Conservation (phyloP, 306 rosid species). For the Echinosophora koreensis region DNA sequence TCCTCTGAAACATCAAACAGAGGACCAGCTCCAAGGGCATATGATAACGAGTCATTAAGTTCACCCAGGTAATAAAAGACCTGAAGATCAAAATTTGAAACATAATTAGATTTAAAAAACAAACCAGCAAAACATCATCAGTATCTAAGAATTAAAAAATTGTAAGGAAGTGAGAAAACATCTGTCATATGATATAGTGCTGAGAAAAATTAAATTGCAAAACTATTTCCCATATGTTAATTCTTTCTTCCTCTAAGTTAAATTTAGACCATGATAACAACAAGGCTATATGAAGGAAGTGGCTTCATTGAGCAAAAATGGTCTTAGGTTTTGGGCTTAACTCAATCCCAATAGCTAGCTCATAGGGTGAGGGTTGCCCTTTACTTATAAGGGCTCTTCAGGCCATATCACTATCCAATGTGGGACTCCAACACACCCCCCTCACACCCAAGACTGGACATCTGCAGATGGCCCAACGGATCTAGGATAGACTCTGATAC, state of each 20-base stretch:
- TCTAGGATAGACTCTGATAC: too few relatives aligned
- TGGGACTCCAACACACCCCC: too few relatives aligned
- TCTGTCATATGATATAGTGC: conserved; percentile 14
- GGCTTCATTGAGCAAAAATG: conserved; percentile 10
- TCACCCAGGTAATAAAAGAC: conserved; percentile 97
- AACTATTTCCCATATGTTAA: neutral
- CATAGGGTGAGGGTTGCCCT: too few relatives aligned
- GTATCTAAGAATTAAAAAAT: neutral
- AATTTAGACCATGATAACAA: neutral
- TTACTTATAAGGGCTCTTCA: too few relatives aligned
- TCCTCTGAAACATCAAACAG: conserved; percentile 94
- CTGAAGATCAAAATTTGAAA: conserved; percentile 51
- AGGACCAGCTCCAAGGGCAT: conserved; percentile 97
- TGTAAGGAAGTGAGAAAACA: conserved; percentile 2
- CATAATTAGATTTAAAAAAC: conserved; percentile 33
- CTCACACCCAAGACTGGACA: too few relatives aligned
- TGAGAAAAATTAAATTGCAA: neutral
- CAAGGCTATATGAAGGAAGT: neutral
- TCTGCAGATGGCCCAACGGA: too few relatives aligned
- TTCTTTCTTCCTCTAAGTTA: neutral
- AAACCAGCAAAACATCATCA: conserved; percentile 26
- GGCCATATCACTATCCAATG: too few relatives aligned
- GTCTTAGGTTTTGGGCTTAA: too few relatives aligned
- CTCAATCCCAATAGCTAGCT: too few relatives aligned
- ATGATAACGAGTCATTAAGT: conserved; percentile 92